Base-by-base conservation (phyloP, 768 basidiomycete species). In the Solioccasus polychromus region DNA sequence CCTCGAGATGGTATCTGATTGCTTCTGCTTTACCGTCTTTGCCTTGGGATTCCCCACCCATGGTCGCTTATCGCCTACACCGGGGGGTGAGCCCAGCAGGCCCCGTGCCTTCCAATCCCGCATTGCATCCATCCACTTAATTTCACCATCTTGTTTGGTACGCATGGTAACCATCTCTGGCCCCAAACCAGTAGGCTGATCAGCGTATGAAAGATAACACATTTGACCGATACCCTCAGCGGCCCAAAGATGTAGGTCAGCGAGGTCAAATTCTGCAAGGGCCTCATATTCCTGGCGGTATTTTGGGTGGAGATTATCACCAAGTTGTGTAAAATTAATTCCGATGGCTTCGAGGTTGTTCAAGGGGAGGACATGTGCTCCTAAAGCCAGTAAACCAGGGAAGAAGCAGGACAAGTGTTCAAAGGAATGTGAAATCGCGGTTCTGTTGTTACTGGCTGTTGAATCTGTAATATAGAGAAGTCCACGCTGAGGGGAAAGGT, bases 381-480 rank as follows among this genome's bases (percentile, higher is more conserved):
- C 87, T 2, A 90, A 75, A 5, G 86, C 85, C 20, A 90, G 70
- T 8, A 88, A 71, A 5, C 88, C 88, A 0, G 86, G 86, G 44
- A 87, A 72, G 69, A 88, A 90, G 62, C 87, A 88, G 1, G 85
- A 77, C 17, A 90, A 69, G 55, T 89, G 87, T 53, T 89, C 84
- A 49, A 87, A 78, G 11, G 52, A 51, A 53, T 82, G 77, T 3
- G 73, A 65, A 11, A 78, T 68, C 1, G 44, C 34, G n/a, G 58
- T 55, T 8, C 8, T 51, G 35, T 61, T 62, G 41, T 58, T 55
- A 10, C 17, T 48, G 6, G 50, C 28, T 37, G 17, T 60, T 68
- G 55, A 67, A 20, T 83, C 82, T 7, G 83, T 85, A 10, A 83
- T 79, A 61, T 80, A 87, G 24, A 88, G 67, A 9, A 59, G 55